Percentiles rank a stretch among this genome's conserved stretches.
phyloP scores from a whole-genome alignment of 805 yeast species.

The Saturnispora silvae region DNA sequence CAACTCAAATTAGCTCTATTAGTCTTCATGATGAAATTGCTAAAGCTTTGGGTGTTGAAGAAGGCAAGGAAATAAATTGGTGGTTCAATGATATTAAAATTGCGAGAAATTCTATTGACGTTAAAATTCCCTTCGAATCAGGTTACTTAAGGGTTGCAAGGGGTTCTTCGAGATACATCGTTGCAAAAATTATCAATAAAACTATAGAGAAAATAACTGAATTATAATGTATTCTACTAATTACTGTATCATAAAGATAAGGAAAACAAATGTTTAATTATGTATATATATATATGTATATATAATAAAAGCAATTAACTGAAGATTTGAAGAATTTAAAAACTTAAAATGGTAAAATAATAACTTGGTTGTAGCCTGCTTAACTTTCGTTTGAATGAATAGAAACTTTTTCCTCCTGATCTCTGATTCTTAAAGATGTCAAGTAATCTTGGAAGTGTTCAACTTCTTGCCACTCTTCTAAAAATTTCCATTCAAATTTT shows the following conservation, averaged over 20 bases:
- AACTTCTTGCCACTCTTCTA: slow-evolving; percentile 51
- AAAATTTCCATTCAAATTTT: slow-evolving; percentile 47
- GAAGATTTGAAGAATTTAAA: too few species aligned
- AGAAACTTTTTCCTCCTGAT: not conserved
- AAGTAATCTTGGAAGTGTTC: slow-evolving; percentile 43
- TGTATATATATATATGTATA: too few species aligned
- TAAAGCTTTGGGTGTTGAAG: not conserved
- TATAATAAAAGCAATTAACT: not conserved
- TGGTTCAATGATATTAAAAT: slow-evolving; percentile 4
- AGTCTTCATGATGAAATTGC: not conserved
- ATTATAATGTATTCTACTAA: not conserved
- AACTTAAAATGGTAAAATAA: too few species aligned
- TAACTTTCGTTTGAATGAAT: too few species aligned
- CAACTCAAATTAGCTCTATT: not conserved
- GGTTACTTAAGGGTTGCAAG: slow-evolving; percentile 5
- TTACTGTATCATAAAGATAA: too few species aligned
- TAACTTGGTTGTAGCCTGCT: too few species aligned
- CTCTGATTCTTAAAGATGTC: slow-evolving; percentile 2
- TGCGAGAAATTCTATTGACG: not conserved
- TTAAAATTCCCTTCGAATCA: not conserved
- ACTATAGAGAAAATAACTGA: not conserved
- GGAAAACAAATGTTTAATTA: too few species aligned
- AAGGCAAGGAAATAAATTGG: not conserved
- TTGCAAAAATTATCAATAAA: not conserved
- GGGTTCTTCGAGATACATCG: not conserved